Evolutionary conservation across 352 stramenopile genomes (phyloP), one percentile per base, ranked within the genome.

Genomic region (Globisporangium megalacanthum): DNA sequence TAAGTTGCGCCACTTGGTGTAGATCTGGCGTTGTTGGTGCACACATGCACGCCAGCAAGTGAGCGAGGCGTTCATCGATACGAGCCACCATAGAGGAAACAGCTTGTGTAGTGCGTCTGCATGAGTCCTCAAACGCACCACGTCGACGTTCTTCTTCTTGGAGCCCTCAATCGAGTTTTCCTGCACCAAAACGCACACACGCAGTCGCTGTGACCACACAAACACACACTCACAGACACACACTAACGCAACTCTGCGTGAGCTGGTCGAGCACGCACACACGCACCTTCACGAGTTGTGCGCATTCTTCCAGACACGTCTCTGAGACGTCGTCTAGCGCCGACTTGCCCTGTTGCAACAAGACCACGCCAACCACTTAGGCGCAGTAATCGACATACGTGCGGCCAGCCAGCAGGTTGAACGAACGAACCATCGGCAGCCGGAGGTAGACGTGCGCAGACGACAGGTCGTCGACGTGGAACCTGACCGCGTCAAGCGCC

Each of bases 361-460:
- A 47, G n/a, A 46, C 1, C n/a, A 11, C 10, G 14, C 20, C 41
- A 6, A n/a, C 9, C 41, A 9, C n/a, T 6, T 9, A 46, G 41
- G 2, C 20, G 41, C 42, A 31, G n/a, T 4, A 25, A 50, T 35
- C 13, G 22, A 39, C 47, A 52, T 14, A 39, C 19, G 6, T 39
- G 35, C 35, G 1, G 10, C 10, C 7, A 13, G 7, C 10, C 35
- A 39, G 35, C 17, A 13, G 15, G 49, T 17, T 6, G 25, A 10
- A 54, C 11, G 25, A 10, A 54, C 57, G 49, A 33, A 93, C 86
- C 69, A 86, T 68, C 5, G 95, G 94, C 57, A 98, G 76, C 7
- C 96, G 84, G 42, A 99, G 75, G 73, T 99, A 99, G 1, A 99
- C 97, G 73, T 99, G 97, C 25, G 97, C 97, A 15, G 94, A 99